A percentile compares a stretch with the other conserved stretches of the same genome.
Evolutionary conservation across 495 filamentous ascomycete species (phyloP).

Genomic region (Thermochaetoides thermophila): DNA sequence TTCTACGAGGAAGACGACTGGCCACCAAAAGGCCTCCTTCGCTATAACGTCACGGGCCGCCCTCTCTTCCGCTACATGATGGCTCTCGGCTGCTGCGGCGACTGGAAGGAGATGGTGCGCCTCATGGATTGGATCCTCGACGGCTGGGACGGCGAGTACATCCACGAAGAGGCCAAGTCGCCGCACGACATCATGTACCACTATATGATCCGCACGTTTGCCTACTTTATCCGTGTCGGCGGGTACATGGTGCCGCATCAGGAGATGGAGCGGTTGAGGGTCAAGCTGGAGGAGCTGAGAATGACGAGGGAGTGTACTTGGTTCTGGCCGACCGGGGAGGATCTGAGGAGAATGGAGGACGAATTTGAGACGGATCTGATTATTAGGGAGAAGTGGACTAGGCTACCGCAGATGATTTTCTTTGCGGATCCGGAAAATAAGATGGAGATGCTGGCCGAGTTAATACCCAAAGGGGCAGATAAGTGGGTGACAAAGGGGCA

Average conservation of each 20-base stretch:
- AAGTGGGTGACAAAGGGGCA: neutral
- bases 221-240: constrained; percentile 20
- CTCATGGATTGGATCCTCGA: constrained; percentile 27
- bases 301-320: constrained; percentile 10
- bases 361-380: constrained; percentile 6
- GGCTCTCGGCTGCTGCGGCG: constrained; percentile 21
- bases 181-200: constrained; percentile 13
- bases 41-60: constrained; percentile 14
- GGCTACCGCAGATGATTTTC: constrained; percentile 4
- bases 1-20: neutral
- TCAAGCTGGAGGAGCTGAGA: constrained; percentile 11
- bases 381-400: constrained; percentile 4
- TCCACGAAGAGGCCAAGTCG: constrained; percentile 21
- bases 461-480: neutral
- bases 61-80: constrained; percentile 25
- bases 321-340: constrained; percentile 8
- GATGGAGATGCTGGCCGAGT: neutral
- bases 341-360: neutral
- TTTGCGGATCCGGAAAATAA: neutral
- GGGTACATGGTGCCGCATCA: constrained; percentile 9
- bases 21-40: constrained; percentile 2
- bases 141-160: constrained; percentile 14
- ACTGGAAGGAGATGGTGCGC: constrained; percentile 19
- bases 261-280: constrained; percentile 12
- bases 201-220: constrained; percentile 17